Base-by-base conservation (phyloP, 805 yeast species). In the Cyberlindnera saturnus region DNA sequence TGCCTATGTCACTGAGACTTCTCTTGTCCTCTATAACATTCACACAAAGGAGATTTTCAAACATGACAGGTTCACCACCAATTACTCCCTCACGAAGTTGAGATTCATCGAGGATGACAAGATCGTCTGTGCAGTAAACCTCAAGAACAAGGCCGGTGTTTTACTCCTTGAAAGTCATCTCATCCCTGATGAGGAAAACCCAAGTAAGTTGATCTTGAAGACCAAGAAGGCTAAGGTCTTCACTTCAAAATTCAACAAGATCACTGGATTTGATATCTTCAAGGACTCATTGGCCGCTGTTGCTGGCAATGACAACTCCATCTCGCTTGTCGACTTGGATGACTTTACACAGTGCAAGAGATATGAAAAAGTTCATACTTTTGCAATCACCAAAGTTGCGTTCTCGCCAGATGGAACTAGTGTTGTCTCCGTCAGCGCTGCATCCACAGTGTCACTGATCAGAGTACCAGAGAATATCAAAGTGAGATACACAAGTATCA, bases 401-500 rank as follows among this genome's bases (percentile, higher is more conserved):
- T 81, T 87, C 46, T 81, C 88, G 5, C 82, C 85, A 13, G 71
- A 78, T 57, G 88, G 90, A 7, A 64, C 74, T 40, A 71, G 71
- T 43, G 63, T 87, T 39, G 91, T 87, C 3, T 75, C 87, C 18
- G 82, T 79, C 0, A 82, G 91, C 30, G 95, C 90, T 1, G 86
- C 93, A 3, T 81, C 83, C 47, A 73, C 87, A 1, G 74, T 88
- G 26, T 78, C 74, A 51, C 78, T 87, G 8, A 64, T 81, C 44
- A 70, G 67, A 44, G 60, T 87, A 17, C 90, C 93, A 4, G 64
- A 62, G 19, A 71, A 70, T 18, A 69, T 69, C 29, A 47, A 37
- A 23, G 38, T 28, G 23, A 48, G 40, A 17, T 45, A 49, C 36
- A 47, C 43, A 3, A 15, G 23, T 10, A 42, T 49, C 16, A 41